Evolutionary conservation across 179 eudicot genomes (phyloP), one percentile per base, ranked within the genome.

Genomic region (Pouteria campechiana): DNA sequence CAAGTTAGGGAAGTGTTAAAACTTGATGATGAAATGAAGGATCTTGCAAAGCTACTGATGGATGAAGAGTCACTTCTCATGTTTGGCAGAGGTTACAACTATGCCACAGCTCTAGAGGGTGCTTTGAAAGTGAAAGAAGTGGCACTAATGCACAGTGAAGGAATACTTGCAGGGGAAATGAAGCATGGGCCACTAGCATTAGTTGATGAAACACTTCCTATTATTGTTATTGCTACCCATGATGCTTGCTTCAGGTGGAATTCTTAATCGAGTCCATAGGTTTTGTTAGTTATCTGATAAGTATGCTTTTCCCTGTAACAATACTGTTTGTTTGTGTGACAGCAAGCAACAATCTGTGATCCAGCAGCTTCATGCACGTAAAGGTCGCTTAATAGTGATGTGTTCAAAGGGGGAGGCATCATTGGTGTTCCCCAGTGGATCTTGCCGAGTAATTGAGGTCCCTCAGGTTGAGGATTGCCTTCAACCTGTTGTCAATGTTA

Each of bases 81-180:
- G 38, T 90, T 92, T 40, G 99, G 96, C 50, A 87, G 99, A 75
- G 94, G 99, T 24, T 87, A 82, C 64, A 87, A 87, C 60, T 82
- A 79, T 73, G 92, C 99, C 40, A 87, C 99, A 23, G 94, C 94
- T 34, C 66, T 87, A 30, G 94, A 92, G 68, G 94, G 96, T 46
- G 96, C 94, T 31, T 59, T 87, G 61, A 87, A 90, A 72, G 96
- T 90, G 28, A 90, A 90, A 62, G 94, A 90, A 58, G 99, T 87
- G 21, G 67, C 99, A 30, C 74, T 90, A 25, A 90, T 90, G 96
- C 99, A 90, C 61, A 87, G 99, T 58, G 99, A 90, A 67, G 94
- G 96, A 55, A 87, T 90, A 57, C 99, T 90, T 62, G 99, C 99
- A 15, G 96, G 96, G 25, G 99, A 92, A 70, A 92, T 92, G 99